Base-by-base conservation (phyloP, 768 basidiomycete genomes). In the Gelatoporia subvermispora region DNA sequence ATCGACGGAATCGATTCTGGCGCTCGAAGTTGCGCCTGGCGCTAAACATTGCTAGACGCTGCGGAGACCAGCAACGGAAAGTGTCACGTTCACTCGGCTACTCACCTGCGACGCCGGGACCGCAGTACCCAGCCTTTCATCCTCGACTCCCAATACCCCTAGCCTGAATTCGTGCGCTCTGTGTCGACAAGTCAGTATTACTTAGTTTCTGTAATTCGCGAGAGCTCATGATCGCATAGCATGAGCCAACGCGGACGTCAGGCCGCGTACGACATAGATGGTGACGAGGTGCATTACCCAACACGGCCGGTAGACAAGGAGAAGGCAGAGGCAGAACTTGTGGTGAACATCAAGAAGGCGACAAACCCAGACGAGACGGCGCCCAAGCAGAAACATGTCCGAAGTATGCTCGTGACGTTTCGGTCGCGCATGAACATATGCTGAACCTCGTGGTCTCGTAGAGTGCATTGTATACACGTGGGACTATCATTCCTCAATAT, bases 381-480 rank as follows among this genome's bases (percentile, higher is more conserved):
- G 4, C 96, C 96, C 8, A 99, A 99, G 69, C 94, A 97, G 78
- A 99, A 99, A 65, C 96, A 99, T 64, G 96, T 99, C 60, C 82
- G 96, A 65, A 98, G 95, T 97, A 70, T 65, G 86, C 76, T n/a
- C 28, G 17, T 31, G 28, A 31, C 28, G 28, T 31, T 31, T 31
- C 5, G 28, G 28, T 31, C 13, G 28, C 13, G 7, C 13, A 5
- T 31, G 28, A n/a, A n/a, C n/a, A n/a, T 37, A 25, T 43, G 9
- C 18, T 36, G 11, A 20, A 31, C 11, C n/a, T n/a, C n/a, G 10
- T 11, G 18, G 15, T 35, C 18, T 25, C 8, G 9, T 66, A 98
- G 95, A 97, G 73, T 92, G 89, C 60, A 97, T 99, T 65, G 91
- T 98, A 21, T 99, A 93, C 68, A 98, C 96, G 7, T 97, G 94